Base-by-base conservation (phyloP, 176 grass and related monocot genomes). In the Aegilops longissima region DNA sequence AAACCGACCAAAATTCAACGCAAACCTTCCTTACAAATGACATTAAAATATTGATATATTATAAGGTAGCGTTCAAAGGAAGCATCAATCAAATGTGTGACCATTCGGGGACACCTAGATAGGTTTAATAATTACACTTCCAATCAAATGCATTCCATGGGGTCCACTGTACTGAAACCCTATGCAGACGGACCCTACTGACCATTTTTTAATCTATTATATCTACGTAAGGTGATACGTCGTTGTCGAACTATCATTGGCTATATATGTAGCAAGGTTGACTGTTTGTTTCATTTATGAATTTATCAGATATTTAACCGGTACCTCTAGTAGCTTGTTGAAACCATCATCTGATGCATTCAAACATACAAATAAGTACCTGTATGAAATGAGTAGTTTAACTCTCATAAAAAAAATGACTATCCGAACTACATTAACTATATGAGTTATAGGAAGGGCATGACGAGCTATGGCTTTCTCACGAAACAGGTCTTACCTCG, bases 141-240 rank as follows among this genome's bases (percentile, higher is more conserved):
- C 10, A 90, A 73, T 58, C 1, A 79, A 33, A 0, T 0, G 0
- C 10, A 65, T 44, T 2, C 0, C 24, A 25, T 83, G 35, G 42
- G 56, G 3, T 21, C 84, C 20, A 87, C 20, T 21, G 7, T 54
- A 12, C 6, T 0, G 0, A 0, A 78, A 86, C 16, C 3, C 0
- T 0, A 63, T 11, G 5, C 6, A 0, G 9, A 13, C 27, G 31
- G 1, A 17, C 0, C n/a, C 0, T n/a, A 52, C 54, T 8, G 5
- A 2, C 8, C 14, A 0, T 51, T 18, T 76, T 1, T 9, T 36
- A 7, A 23, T 39, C 61, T 9, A 49, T 49, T 24, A 14, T 69
- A 59, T 70, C 49, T 39, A 25, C 4, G 12, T 3, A 24, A 64
- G 5, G 9, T 62, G 12, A 40, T 0, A 13, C 1, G 12, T 18